Evolutionary conservation across 2,329 filamentous ascomycete species (phyloP), one percentile per base, ranked within the genome.

Genomic region (Ophiostoma tasmaniense): DNA sequence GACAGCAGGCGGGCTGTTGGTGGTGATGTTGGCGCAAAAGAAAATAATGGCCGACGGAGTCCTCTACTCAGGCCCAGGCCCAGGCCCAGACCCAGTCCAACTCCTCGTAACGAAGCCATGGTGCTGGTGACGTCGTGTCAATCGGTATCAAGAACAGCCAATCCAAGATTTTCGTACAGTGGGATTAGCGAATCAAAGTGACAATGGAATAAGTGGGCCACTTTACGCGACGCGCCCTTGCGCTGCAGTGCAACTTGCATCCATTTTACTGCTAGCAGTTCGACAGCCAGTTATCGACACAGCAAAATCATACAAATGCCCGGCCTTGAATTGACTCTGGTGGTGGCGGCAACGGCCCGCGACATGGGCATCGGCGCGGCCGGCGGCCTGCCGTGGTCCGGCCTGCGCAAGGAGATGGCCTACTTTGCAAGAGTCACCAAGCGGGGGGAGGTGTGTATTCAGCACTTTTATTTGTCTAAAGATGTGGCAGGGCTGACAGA

Each of bases 381-480:
- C 70, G 92, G 92, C 71, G 85, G 83, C 3, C 87, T 99, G 68
- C 95, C 95, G 3, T 99, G 95, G 95, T 91, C 90, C 0, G 90
- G 90, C 61, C 85, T 98, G 42, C 91, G 89, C 78, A 89, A 90
- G 72, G 95, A 99, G 80, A 97, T 99, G 92, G 88, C 88, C 52
- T 98, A 97, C 78, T 99, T 99, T 78, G 90, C 92, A 22, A 89
- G 93, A 70, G 90, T 97, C 55, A 98, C 94, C 2, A 92, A 91
- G 74, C 87, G 89, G 20, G 77, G 86, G 0, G 81, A 73, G 13
- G 73, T 73, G 52, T 8, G 66, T 52, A 17, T 13, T 59, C 8
- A 22, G 17, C 7, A 10, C 35, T 10, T 37, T 37, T 22, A 7
- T 25, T 6, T 20, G 4, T 52, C 22, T 2, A 52, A 7, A 52